Evolutionary conservation across 768 basidiomycete genomes (phyloP).

Genomic region (Galerina marginata): DNA sequence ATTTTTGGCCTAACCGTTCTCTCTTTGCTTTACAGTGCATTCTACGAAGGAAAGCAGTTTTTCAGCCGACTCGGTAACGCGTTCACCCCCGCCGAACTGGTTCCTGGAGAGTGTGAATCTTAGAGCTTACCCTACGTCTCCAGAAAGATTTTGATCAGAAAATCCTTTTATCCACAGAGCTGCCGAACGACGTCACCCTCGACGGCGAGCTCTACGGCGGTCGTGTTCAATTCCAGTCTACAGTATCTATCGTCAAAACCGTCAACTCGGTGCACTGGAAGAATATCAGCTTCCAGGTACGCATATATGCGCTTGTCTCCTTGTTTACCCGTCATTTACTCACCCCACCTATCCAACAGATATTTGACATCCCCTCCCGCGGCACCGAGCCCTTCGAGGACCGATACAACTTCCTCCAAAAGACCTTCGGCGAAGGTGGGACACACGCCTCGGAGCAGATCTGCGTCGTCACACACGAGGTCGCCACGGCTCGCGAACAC

Average conservation of each 20-base stretch:
- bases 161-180: conserved; percentile 38
- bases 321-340: conserved; percentile 4
- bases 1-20: conserved; percentile 1
- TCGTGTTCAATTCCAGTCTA: conserved; percentile 60
- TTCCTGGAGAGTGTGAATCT: conserved; percentile 56
- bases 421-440: conserved; percentile 52
- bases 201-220: conserved; percentile 68
- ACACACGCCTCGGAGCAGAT: conserved; percentile 48
- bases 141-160: too few relatives aligned
- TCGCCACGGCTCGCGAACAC: conserved; percentile 50
- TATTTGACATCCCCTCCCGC: conserved; percentile 63
- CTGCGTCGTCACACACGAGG: conserved; percentile 52
- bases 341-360: conserved; percentile 33
- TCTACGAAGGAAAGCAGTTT: conserved; percentile 58
- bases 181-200: conserved; percentile 59
- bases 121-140: too few relatives aligned
- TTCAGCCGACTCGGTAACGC: conserved; percentile 63
- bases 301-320: not conserved
- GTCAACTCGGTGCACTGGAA: conserved; percentile 62
- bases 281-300: conserved; percentile 58
- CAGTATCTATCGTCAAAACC: conserved; percentile 67
- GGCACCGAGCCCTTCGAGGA: conserved; percentile 55
- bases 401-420: conserved; percentile 49
- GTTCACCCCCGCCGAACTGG: conserved; percentile 60
- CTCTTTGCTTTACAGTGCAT: conserved; percentile 42